Conservation (phyloP, 2,329 filamentous ascomycete species). For the Neurospora sp. region DNA sequence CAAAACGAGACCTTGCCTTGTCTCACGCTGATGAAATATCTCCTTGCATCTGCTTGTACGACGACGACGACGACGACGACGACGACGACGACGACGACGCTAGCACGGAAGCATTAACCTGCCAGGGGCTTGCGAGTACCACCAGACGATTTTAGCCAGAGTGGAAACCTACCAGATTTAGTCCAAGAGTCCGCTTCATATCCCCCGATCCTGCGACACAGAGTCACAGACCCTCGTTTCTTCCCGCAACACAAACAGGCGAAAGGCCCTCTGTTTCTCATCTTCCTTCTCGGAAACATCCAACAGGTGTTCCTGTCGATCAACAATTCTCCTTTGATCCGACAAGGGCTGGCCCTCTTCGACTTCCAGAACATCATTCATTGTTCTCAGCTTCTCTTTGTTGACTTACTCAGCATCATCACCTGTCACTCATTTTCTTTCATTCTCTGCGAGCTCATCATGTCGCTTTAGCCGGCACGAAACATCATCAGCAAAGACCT, state of each 20-base stretch:
- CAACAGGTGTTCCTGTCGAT: conserved; percentile 28
- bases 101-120: conserved; percentile 3
- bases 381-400: conserved; percentile 2
- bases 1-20: neutral
- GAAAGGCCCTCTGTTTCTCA: conserved; percentile 14
- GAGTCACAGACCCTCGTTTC: conserved; percentile 9
- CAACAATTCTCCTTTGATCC: conserved; percentile 17
- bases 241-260: neutral
- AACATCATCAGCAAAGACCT: conserved; percentile 1
- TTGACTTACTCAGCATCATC: neutral
- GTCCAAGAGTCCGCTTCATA: conserved; percentile 10
- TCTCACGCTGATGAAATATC: neutral
- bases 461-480: conserved; percentile 13
- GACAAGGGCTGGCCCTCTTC: conserved; percentile 24
- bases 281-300: conserved; percentile 17
- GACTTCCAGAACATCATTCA: conserved; percentile 12
- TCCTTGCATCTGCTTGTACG: neutral
- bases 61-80: neutral
- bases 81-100: neutral
- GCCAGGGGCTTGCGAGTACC: conserved; percentile 13
- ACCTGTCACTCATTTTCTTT: neutral
- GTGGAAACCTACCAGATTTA: conserved; percentile 3
- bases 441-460: conserved; percentile 8
- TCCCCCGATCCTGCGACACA: conserved; percentile 29
- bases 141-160: conserved; percentile 2